These are phyloP conservation scores for Yamadazyma triangularis DNA, from an alignment of 1,139 yeast genomes.

Conservation along the genomic window DNA sequence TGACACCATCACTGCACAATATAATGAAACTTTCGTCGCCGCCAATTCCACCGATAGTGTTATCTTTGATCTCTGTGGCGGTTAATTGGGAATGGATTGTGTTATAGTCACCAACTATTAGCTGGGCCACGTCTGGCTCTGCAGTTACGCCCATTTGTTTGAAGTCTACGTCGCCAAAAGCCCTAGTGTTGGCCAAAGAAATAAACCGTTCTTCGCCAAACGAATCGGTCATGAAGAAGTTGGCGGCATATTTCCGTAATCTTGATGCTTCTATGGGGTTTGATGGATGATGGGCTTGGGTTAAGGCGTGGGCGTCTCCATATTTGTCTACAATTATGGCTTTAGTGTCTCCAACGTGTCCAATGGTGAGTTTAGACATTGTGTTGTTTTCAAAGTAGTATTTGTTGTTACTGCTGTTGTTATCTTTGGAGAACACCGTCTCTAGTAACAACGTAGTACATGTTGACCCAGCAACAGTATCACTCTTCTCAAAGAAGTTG, in stretches of 20 bases:
- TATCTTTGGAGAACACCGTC: conserved; percentile 38
- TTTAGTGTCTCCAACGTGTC: conserved; percentile 94
- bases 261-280: conserved; percentile 75
- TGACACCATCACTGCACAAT: conserved; percentile 81
- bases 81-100: conserved; percentile 30
- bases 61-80: conserved; percentile 33
- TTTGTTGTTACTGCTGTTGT: too few species aligned
- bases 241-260: conserved; percentile 65
- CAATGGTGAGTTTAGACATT: conserved; percentile 65
- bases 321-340: conserved; percentile 74
- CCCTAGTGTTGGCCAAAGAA: conserved; percentile 82
- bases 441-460: conserved; percentile 76
- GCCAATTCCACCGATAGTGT: conserved; percentile 50
- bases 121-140: conserved; percentile 82
- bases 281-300: conserved; percentile 83
- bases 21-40: conserved; percentile 84
- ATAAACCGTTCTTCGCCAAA: conserved; percentile 90
- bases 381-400: conserved; percentile 70
- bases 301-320: conserved; percentile 77
- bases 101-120: conserved; percentile 51
- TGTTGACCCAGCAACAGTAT: conserved; percentile 71
- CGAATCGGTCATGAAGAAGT: conserved; percentile 78
- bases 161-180: conserved; percentile 84
- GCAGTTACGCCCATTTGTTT: conserved; percentile 84
- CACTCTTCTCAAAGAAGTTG: conserved; percentile 30